Evolutionary conservation across 1,284 basidiomycete species (phyloP), one percentile per base, ranked within the genome.

Genomic region (Moesziomyces sp.): DNA sequence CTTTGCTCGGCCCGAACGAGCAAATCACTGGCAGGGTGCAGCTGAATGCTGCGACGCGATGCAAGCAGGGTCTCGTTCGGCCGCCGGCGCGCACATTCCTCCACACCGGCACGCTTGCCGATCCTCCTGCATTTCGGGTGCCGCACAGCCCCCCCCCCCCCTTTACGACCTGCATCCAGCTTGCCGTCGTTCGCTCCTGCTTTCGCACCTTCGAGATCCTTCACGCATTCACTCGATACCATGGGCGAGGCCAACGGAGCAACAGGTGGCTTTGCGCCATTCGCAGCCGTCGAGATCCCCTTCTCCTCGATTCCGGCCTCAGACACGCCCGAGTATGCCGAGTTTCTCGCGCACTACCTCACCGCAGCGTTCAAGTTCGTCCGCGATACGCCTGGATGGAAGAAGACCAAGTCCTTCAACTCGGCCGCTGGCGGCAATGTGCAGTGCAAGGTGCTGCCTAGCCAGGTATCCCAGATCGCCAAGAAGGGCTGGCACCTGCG

Each of bases 401-500:
- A 76, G 28, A 72, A 62, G 51, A 63, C 65, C 35, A 68, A 68
- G 24, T 9, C 38, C 14, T 76, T 70, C 52, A 46, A 55, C 40
- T 58, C 67, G 14, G 46, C 60, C 1, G 24, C 48, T 2, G 66
- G 74, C 26, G 69, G 74, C 14, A 13, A 52, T 1, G 74, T 76
- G 9, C 69, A 73, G 43, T 76, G 64, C 57, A 64, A 62, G 28
- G 18, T 58, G 0, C 46, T 68, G 5, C 57, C 65, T 18, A 69
- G 64, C 38, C 50, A 54, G 10, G 60, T 48, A 3, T 16, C 54
- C 47, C 28, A 58, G 42, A 33, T 78, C 24, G 62, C 52, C 40
- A 76, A 71, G 61, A 67, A 67, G 46, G 72, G 56, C 7, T 81
- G 79, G 79, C 79, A 81, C 49, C 58, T 76, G 49, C 65, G 78